Conservation (phyloP, 805 yeast genomes). For the Clavispora fructus region DNA sequence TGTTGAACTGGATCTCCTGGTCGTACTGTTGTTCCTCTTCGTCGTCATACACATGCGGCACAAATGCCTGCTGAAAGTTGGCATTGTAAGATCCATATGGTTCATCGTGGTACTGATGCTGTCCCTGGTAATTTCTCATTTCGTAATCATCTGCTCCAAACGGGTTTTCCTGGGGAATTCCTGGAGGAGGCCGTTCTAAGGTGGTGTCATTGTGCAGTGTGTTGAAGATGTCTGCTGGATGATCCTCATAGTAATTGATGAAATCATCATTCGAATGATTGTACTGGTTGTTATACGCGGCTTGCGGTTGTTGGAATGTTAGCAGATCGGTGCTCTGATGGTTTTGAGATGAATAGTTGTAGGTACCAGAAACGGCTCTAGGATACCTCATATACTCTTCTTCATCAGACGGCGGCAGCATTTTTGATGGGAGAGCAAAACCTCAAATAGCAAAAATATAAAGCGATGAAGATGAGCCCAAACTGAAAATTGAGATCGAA, state of each 20-base stretch:
- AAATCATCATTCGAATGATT: conserved; percentile 7
- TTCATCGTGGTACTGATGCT: conserved; percentile 11
- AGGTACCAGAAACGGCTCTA: conserved; percentile 7
- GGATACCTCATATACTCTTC: conserved; percentile 5
- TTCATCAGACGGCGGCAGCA: not conserved
- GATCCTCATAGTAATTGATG: conserved; percentile 11
- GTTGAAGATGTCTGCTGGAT: conserved; percentile 12
- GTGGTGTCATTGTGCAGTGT: conserved; percentile 3
- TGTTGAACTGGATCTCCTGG: conserved; percentile 32
- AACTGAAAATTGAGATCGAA: not conserved
- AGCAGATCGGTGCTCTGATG: conserved; percentile 11
- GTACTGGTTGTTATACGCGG: conserved; percentile 3
- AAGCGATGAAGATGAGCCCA: not conserved
- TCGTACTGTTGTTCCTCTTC: conserved; percentile 39
- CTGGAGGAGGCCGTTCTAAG: conserved; percentile 4
- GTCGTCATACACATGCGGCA: conserved; percentile 38
- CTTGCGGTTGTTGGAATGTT: conserved; percentile 10
- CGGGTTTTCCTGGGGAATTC: conserved; percentile 6
- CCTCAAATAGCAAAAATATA: not conserved
- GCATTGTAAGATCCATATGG: conserved; percentile 8
- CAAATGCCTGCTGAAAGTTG: conserved; percentile 35
- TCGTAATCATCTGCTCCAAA: conserved; percentile 21
- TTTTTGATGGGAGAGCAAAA: not conserved
- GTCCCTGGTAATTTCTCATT: conserved; percentile 14
- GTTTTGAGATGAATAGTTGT: conserved; percentile 9